Evolutionary conservation across 106 monocot genomes (phyloP), one percentile per base, ranked within the genome.

Genomic region (Chionographis japonica): DNA sequence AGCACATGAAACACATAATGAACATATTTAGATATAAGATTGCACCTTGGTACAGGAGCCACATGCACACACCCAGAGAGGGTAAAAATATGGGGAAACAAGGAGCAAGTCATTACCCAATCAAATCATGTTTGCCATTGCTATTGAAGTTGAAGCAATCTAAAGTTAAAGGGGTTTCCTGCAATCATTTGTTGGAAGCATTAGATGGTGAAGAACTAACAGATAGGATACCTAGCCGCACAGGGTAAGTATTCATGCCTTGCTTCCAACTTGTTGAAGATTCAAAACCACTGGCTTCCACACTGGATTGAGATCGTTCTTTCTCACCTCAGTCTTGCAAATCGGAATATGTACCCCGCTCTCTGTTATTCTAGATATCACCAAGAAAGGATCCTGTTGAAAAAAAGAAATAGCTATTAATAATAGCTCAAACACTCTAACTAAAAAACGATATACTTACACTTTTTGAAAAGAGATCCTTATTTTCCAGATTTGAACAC

Each of bases 131-230:
- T 50, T 89, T 95, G 14, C 95, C 95, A 72, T 70, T 84, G 79
- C 77, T 83, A 71, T 86, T 95, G 80, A 91, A 95, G 79, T 95
- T 81, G 55, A 86, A 95, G 54, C 95, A 95, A 62, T 95, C 95
- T 37, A 95, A 84, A 53, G 8, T 77, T 62, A 95, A 72, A 65
- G 88, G 95, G 37, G 75, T 91, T 61, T 95, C 95, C 95, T 86
- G 85, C 52, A 84, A 79, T 27, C 27, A 13, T 50, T 7, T 41
- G 8, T 20, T 58, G 67, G 3, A 50, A 70, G 39, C 27, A 54
- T 46, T 50, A 46, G 20, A 50, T 49, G 42, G 37, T 50, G n/a
- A 57, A 53, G 14, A 16, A 51, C 3, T 27, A 39, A 16, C 6
- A 72, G 39, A 38, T 52, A 15, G 39, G 12, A 52, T 41, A 2